Evolutionary conservation across 225 moss, liverwort and hornwort species (phyloP).

Genomic region (Pseudisothecium myosuroides): DNA sequence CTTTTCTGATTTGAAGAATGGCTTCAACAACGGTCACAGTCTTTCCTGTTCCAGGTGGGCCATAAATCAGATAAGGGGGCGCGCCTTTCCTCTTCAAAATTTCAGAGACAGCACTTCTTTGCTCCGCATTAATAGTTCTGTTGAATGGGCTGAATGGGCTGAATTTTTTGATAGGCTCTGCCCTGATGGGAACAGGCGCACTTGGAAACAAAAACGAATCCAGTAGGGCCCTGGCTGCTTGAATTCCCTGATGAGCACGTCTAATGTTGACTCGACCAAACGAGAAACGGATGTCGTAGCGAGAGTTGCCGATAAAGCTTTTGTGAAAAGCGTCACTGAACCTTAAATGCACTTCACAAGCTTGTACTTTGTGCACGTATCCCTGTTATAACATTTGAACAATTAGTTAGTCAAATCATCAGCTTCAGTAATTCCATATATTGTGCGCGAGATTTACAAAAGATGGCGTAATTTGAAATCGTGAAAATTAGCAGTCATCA

Average conservation of each 20-base stretch:
- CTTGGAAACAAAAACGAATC: slow-evolving; percentile 44
- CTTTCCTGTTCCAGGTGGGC: slow-evolving; percentile 54
- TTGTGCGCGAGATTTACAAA: not conserved
- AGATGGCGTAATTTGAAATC: not conserved
- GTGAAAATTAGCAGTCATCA: not conserved
- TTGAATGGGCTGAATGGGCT: slow-evolving; percentile 33
- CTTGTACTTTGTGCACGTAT: slow-evolving; percentile 55
- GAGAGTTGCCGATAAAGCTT: slow-evolving; percentile 31
- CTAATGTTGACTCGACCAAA: slow-evolving; percentile 53
- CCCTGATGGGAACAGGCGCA: not conserved
- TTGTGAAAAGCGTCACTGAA: slow-evolving; percentile 40
- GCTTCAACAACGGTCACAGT: slow-evolving; percentile 58
- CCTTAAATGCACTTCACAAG: slow-evolving; percentile 44
- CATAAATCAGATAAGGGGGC: slow-evolving; percentile 48
- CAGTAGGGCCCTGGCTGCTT: slow-evolving; percentile 16
- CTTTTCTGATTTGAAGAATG: slow-evolving; percentile 41
- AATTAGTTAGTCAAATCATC: not conserved
- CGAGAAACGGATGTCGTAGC: slow-evolving; percentile 45
- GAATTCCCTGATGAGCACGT: slow-evolving; percentile 48
- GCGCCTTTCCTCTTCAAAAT: slow-evolving; percentile 38
- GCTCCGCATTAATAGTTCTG: slow-evolving; percentile 31
- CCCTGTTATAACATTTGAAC: slow-evolving; percentile 9
- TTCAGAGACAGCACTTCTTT: slow-evolving; percentile 37
- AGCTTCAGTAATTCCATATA: not conserved
- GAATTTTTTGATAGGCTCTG: slow-evolving; percentile 15